Evolutionary conservation across 2,329 filamentous ascomycete genomes (phyloP), one percentile per base, ranked within the genome.

Genomic region (Neospermospora avenae): DNA sequence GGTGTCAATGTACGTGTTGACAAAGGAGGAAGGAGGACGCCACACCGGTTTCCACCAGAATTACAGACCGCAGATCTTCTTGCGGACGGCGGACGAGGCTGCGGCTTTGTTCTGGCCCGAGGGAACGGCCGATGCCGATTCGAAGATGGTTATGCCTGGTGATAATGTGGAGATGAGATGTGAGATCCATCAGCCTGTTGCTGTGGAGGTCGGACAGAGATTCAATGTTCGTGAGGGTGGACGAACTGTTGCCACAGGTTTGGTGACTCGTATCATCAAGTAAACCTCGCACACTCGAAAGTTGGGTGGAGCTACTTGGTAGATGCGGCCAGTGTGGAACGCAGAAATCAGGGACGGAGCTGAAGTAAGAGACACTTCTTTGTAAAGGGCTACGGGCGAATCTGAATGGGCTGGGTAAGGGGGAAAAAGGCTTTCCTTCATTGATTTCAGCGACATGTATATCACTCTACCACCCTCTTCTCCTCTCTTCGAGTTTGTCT

Each of bases 181-280:
- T 75, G 85, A 88, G 71, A 87, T 96, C 73, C 85, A 91, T 78
- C 81, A 89, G 77, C 91, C 93, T 65, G 85, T 96, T 72, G 93
- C 93, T 62, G 79, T 97, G 65, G 95, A 99, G 81, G 80, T 85
- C 65, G 93, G 95, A 70, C 91, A 97, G 82, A 90, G 95, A 72
- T 95, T 99, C 85, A 99, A 98, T 83, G 87, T 99, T 74, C 91
- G 95, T 78, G 95, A 99, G 82, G 95, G 95, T 81, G 93, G 93
- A 71, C 86, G 91, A 70, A 95, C 90, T 62, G 89, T 95, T 60
- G 90, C 90, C 69, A 95, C 90, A 70, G 90, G 90, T 76, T 80
- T 95, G 69, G 82, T 92, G 70, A 95, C 90, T 67, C 86, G 87
- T 71, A 87, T 95, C 73, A 63, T 84, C 54, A 77, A 77, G 63